Evolutionary conservation across 495 filamentous ascomycete species (phyloP).

Genomic region (Talaromyces thailandensis): DNA sequence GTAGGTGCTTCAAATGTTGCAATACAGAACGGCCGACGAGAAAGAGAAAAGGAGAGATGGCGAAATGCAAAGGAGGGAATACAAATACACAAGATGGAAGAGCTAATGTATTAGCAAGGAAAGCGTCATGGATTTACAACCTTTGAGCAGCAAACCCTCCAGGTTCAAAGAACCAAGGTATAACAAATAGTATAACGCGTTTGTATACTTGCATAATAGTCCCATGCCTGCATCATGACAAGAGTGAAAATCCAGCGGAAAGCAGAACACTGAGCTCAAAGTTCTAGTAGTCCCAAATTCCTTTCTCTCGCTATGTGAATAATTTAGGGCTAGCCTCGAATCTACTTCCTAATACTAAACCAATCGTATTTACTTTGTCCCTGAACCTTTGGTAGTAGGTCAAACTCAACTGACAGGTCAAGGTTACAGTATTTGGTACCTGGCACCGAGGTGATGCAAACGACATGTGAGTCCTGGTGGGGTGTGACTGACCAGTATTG

Average conservation of each 20-base stretch:
- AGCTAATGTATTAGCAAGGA: background rate
- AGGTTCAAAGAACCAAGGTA: background rate
- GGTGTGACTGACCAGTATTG: too few species aligned
- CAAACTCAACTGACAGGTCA: background rate
- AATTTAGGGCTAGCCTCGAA: too few species aligned
- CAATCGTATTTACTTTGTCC: background rate
- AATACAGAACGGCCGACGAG: background rate
- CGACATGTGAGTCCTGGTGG: too few species aligned
- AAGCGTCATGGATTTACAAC: background rate
- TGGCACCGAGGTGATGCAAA: too few species aligned
- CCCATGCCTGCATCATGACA: background rate
- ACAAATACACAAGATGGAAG: background rate
- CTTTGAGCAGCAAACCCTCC: background rate
- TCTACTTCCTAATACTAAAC: background rate
- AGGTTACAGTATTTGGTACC: too few species aligned
- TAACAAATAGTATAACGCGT: background rate
- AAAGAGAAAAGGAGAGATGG: background rate
- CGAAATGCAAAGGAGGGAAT: background rate
- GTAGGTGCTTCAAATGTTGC: background rate
- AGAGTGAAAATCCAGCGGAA: background rate
- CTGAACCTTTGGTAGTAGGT: background rate
- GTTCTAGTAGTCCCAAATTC: background rate
- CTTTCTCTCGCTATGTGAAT: too few species aligned
- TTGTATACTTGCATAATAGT: background rate
- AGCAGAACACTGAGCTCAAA: background rate